These are phyloP conservation scores for Hemerocallis citrina DNA, from an alignment of 106 monocot genomes.

Conservation along the genomic window DNA sequence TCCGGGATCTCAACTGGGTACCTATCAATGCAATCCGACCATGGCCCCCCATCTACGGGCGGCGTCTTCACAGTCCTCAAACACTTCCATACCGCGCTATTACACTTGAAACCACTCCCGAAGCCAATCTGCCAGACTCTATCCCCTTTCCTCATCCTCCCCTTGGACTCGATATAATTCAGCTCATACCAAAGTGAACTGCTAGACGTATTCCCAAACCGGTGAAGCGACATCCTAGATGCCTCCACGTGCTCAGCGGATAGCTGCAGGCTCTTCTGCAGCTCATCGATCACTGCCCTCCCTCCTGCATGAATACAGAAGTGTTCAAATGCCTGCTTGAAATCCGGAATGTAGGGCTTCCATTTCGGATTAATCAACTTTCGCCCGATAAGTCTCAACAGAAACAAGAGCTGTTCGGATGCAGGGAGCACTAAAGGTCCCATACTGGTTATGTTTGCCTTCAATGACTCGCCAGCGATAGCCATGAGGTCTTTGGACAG, in stretches of 20 bases:
- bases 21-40: slow-evolving; percentile 12
- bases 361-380: slow-evolving; percentile 15
- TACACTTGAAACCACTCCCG: slow-evolving; percentile 49
- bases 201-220: slow-evolving; percentile 83
- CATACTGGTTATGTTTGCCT: slow-evolving; percentile 18
- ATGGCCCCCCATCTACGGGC: slow-evolving; percentile 2
- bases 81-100: slow-evolving; percentile 36
- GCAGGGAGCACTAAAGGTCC: slow-evolving; percentile 22
- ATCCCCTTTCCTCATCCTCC: slow-evolving; percentile 18
- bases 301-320: slow-evolving; percentile 87
- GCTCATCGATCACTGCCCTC: slow-evolving; percentile 69
- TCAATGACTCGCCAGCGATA: slow-evolving; percentile 22
- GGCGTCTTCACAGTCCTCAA: slow-evolving; percentile 2
- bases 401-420: slow-evolving; percentile 15
- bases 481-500: slow-evolving; percentile 23
- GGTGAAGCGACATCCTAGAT: slow-evolving; percentile 81
- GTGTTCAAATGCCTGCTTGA: slow-evolving; percentile 76
- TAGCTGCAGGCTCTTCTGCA: slow-evolving; percentile 55
- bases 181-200: slow-evolving; percentile 42
- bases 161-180: slow-evolving; percentile 15
- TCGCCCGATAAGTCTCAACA: slow-evolving; percentile 14
- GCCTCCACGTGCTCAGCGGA: slow-evolving; percentile 57
- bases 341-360: slow-evolving; percentile 70
- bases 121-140: slow-evolving; percentile 38
- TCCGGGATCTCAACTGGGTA: slow-evolving; percentile 20